Conservation (phyloP, 108 stramenopile species). For the Skeletonema tropicum region DNA sequence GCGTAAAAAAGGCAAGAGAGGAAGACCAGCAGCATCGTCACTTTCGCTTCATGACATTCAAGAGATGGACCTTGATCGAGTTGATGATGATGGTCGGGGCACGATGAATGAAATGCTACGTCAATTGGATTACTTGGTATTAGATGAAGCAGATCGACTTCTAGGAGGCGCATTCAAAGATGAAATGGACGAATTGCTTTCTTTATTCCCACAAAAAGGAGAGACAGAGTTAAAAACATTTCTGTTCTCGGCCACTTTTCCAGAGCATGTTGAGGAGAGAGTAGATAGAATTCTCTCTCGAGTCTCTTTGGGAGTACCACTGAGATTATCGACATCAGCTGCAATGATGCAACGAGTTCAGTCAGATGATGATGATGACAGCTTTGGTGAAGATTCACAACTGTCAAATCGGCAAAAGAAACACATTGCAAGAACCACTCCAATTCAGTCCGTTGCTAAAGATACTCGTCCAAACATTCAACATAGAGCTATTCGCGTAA, state of each 20-base stretch:
- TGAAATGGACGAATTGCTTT: conserved; percentile 77
- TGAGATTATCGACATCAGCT: conserved; percentile 67
- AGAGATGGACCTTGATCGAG: conserved; percentile 54
- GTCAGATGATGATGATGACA: conserved; percentile 35
- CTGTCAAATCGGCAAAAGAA: conserved; percentile 22
- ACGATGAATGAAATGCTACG: conserved; percentile 58
- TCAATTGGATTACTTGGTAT: conserved; percentile 75
- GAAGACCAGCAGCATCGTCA: conserved; percentile 26
- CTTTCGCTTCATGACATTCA: conserved; percentile 60
- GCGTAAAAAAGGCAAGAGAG: conserved; percentile 33
- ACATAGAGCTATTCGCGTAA: conserved; percentile 65
- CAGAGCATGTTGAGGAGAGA: conserved; percentile 86
- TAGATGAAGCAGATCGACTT: conserved; percentile 97
- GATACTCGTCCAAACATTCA: conserved; percentile 73
- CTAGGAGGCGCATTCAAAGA: conserved; percentile 75
- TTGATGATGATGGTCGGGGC: conserved; percentile 59
- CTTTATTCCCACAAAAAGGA: conserved; percentile 44
- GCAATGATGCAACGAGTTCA: conserved; percentile 42
- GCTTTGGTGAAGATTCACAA: conserved; percentile 3
- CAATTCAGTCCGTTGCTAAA: conserved; percentile 26
- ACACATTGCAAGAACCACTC: conserved; percentile 40
- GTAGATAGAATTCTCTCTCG: conserved; percentile 78
- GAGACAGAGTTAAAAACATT: conserved; percentile 50
- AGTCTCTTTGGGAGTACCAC: conserved; percentile 57
- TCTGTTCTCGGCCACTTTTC: conserved; percentile 94